Percentiles rank a stretch among this genome's conserved stretches.
Evolutionary conservation across 306 rosid species (phyloP).

Genomic region (Biancaea sappan): DNA sequence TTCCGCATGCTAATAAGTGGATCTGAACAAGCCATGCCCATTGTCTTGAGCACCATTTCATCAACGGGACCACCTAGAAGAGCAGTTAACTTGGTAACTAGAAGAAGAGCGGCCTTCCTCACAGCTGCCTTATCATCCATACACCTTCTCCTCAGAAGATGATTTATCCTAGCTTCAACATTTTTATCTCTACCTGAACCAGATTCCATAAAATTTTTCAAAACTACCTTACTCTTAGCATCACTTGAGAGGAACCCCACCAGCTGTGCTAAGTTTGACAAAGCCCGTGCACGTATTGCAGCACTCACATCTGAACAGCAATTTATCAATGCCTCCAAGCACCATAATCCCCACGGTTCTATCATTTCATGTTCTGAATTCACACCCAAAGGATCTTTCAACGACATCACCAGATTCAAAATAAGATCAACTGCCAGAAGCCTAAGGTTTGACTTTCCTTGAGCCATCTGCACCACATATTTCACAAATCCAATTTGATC

Average conservation of each 20-base stretch:
- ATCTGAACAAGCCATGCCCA: constrained; percentile 90
- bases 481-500: constrained; percentile 77
- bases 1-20: constrained; percentile 91
- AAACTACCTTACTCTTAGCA: constrained; percentile 40
- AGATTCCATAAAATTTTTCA: constrained; percentile 70
- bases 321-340: constrained; percentile 77
- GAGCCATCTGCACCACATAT: constrained; percentile 68
- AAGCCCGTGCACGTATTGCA: constrained; percentile 71
- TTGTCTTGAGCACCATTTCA: constrained; percentile 73
- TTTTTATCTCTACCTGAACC: constrained; percentile 36
- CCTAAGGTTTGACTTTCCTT: constrained; percentile 74
- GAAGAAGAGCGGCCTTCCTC: constrained; percentile 80
- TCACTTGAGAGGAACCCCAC: constrained; percentile 57
- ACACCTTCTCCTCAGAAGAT: constrained; percentile 71
- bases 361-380: constrained; percentile 49
- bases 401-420: constrained; percentile 45
- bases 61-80: constrained; percentile 71
- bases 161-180: constrained; percentile 46
- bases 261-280: constrained; percentile 73
- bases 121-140: constrained; percentile 92
- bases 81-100: constrained; percentile 73
- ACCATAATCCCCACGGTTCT: constrained; percentile 62
- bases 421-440: constrained; percentile 81
- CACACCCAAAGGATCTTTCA: constrained; percentile 64
- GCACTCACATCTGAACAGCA: constrained; percentile 76